These are phyloP conservation scores for Aethionema arabicum DNA, from an alignment of 345 rosid genomes.

Conservation along the genomic window DNA sequence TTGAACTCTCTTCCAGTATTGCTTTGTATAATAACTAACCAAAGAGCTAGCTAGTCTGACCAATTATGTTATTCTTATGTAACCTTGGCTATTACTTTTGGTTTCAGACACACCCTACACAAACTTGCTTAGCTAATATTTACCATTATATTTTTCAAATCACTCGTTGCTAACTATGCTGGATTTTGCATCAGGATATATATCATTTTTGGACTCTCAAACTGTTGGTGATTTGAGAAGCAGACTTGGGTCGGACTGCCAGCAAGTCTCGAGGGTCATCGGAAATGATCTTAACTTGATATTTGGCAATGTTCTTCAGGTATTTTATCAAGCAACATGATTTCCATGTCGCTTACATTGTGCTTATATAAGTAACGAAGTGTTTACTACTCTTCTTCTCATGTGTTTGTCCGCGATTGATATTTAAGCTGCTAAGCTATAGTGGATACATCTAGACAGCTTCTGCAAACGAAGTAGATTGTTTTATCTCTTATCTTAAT, in stretches of 20 bases:
- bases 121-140: constrained; percentile 57
- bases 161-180: constrained; percentile 19
- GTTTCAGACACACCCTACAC: constrained; percentile 94
- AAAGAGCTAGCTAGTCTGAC: background rate
- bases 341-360: constrained; percentile 9
- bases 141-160: constrained; percentile 12
- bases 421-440: constrained; percentile 11
- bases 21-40: background rate
- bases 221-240: constrained; percentile 98
- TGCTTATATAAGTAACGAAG: background rate
- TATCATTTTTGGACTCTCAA: constrained; percentile 88
- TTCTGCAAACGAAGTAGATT: constrained; percentile 85
- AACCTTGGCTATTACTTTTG: constrained; percentile 31
- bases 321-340: constrained; percentile 31
- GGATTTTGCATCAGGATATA: constrained; percentile 61
- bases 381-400: background rate
- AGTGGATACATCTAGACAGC: constrained; percentile 39
- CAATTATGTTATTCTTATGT: background rate
- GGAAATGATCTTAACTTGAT: constrained; percentile 91
- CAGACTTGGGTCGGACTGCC: constrained; percentile 98
- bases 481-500: constrained; percentile 25
- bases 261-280: constrained; percentile 94
- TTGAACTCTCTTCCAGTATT: too few relatives aligned
- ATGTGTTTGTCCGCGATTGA: constrained; percentile 3
- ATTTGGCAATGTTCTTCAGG: constrained; percentile 87